phyloP scores from a whole-genome alignment of 2,329 filamentous ascomycete genomes.

The Ceratocystis cubensis region DNA sequence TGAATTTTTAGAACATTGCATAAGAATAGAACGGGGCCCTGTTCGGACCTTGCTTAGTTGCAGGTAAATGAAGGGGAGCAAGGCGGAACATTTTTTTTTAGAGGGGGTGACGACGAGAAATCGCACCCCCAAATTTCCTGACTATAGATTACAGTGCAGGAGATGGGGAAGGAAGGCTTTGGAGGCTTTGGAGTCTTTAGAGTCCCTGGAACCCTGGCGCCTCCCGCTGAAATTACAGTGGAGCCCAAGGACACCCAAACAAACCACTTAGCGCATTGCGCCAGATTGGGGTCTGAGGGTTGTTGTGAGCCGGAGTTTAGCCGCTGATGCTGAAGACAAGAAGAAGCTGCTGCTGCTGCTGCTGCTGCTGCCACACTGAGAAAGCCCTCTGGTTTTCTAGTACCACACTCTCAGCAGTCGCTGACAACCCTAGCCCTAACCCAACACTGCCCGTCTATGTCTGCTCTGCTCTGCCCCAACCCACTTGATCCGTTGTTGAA shows the following conservation, averaged over 20 bases:
- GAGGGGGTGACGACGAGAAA: neutral
- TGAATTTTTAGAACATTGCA: conserved; percentile 10
- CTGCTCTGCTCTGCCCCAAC: neutral
- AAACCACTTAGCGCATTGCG: neutral
- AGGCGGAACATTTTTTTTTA: neutral
- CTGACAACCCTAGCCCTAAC: neutral
- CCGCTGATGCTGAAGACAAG: neutral
- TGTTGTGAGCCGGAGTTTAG: neutral
- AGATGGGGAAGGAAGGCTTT: neutral
- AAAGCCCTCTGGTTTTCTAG: neutral
- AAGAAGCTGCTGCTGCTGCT: neutral
- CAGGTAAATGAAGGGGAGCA: conserved; percentile 5
- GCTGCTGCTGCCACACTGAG: too few species aligned
- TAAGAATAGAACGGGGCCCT: conserved; percentile 8
- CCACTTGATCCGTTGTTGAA: too few species aligned
- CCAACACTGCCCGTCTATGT: neutral
- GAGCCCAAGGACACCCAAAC: neutral
- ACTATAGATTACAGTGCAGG: neutral
- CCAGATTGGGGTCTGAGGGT: neutral
- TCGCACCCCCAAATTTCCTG: neutral
- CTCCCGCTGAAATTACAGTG: conserved; percentile 5
- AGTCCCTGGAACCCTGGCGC: neutral
- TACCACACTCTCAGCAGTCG: neutral
- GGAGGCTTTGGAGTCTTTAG: neutral
- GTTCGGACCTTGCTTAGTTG: neutral